Conservation (phyloP, 2,329 filamentous ascomycete species). For the Beauveria medogensis region DNA sequence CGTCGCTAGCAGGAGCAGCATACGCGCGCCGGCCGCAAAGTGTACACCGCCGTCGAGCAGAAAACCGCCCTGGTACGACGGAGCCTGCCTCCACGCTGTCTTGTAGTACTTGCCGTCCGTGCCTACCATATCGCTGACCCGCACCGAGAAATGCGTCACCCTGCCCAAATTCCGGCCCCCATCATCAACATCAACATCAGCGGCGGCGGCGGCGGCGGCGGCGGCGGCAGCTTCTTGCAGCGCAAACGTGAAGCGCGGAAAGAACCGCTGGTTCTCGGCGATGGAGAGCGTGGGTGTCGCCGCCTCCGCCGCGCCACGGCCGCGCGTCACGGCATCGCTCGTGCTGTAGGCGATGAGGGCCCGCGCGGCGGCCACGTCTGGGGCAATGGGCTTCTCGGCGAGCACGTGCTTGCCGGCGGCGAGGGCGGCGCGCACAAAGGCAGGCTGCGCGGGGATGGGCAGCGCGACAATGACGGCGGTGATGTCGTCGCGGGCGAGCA, state of each 20-base stretch:
- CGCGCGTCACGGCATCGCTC: conserved; percentile 10
- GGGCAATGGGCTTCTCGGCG: conserved; percentile 60
- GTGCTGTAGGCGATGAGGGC: conserved; percentile 31
- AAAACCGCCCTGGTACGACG: conserved; percentile 67
- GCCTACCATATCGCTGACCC: conserved; percentile 28
- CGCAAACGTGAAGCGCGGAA: conserved; percentile 45
- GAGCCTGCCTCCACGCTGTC: conserved; percentile 57
- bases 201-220: conserved; percentile 8
- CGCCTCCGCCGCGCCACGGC: conserved; percentile 11
- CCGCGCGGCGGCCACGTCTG: conserved; percentile 41
- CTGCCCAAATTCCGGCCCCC: conserved; percentile 18
- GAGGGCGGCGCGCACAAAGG: conserved; percentile 49
- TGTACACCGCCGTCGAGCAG: conserved; percentile 71
- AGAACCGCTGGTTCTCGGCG: conserved; percentile 67
- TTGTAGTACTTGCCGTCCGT: conserved; percentile 38
- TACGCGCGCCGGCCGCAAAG: conserved; percentile 54
- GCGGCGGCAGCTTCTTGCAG: conserved; percentile 19
- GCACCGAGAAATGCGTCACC: conserved; percentile 39
- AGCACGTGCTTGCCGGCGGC: conserved; percentile 62
- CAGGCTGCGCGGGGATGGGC: conserved; percentile 54
- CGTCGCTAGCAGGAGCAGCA: conserved; percentile 45
- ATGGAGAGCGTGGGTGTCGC: conserved; percentile 46
- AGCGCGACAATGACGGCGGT: conserved; percentile 50
- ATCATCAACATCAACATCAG: conserved; percentile 4
- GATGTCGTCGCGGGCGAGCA: conserved; percentile 47